Conservation (phyloP, 2,329 filamentous ascomycete genomes). For the Claviceps sp. region DNA sequence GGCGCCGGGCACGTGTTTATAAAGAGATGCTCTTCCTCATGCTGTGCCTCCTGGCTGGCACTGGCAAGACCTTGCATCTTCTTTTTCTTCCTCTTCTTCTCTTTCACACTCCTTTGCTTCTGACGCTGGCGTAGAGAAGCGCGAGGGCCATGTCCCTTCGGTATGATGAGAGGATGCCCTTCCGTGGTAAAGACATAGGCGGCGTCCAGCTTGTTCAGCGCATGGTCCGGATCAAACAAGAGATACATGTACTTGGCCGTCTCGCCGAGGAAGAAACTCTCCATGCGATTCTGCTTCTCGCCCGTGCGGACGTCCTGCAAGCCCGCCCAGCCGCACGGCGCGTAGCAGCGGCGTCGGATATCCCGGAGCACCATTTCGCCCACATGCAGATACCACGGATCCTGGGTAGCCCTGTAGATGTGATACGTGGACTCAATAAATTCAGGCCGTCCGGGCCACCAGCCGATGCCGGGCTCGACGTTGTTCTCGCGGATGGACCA, state of each 20-base stretch:
- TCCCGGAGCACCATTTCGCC: slow-evolving; percentile 92
- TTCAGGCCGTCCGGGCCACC: slow-evolving; percentile 93
- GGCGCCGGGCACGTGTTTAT: slow-evolving; percentile 51
- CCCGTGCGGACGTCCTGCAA: slow-evolving; percentile 71
- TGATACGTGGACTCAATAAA: slow-evolving; percentile 97
- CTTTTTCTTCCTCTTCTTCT: background rate
- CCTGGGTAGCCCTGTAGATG: slow-evolving; percentile 81
- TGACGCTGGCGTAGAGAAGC: too few relatives aligned
- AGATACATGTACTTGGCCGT: slow-evolving; percentile 93
- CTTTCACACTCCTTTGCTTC: slow-evolving; percentile 9
- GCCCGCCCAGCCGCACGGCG: slow-evolving; percentile 85
- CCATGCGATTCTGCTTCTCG: slow-evolving; percentile 88
- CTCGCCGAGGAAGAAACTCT: slow-evolving; percentile 96
- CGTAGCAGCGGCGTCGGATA: slow-evolving; percentile 79
- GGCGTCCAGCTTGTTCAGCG: slow-evolving; percentile 73
- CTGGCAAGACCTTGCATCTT: slow-evolving; percentile 5
- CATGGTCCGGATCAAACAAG: slow-evolving; percentile 74
- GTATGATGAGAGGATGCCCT: slow-evolving; percentile 83
- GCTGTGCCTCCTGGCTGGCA: slow-evolving; percentile 11
- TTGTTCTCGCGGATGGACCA: slow-evolving; percentile 79
- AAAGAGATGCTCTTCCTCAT: slow-evolving; percentile 25
- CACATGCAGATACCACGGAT: slow-evolving; percentile 92
- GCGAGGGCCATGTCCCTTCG: slow-evolving; percentile 17
- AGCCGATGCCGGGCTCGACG: slow-evolving; percentile 75
- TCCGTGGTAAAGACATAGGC: slow-evolving; percentile 93